Conservation (phyloP, 805 yeast species). For the Cyberlindnera mycetangii region DNA sequence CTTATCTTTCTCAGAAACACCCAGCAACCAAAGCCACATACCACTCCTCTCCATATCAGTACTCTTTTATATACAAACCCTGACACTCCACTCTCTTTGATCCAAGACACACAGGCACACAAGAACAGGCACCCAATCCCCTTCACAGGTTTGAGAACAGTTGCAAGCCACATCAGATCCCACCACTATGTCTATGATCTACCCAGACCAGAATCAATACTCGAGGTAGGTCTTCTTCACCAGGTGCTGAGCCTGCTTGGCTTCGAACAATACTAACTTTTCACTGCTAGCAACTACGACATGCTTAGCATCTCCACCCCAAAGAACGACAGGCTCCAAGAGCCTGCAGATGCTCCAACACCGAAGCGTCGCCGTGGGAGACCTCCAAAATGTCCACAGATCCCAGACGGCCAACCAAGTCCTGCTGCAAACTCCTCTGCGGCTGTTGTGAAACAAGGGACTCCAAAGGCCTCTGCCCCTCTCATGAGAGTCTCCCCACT, state of each 20-base stretch:
- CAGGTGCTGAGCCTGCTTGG: too few relatives aligned
- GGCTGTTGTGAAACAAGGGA: constrained; percentile 28
- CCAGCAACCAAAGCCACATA: too few relatives aligned
- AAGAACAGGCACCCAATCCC: too few relatives aligned
- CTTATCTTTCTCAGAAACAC: too few relatives aligned
- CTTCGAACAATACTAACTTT: neutral
- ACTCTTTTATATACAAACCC: too few relatives aligned
- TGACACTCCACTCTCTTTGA: too few relatives aligned
- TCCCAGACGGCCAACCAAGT: constrained; percentile 9
- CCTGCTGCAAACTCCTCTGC: constrained; percentile 29
- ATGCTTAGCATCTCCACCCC: constrained; percentile 1
- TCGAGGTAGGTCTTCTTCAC: neutral
- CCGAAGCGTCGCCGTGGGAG: constrained; percentile 31
- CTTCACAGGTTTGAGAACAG: too few relatives aligned
- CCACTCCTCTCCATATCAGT: too few relatives aligned
- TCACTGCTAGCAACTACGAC: constrained; percentile 4
- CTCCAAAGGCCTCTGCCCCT: constrained; percentile 28
- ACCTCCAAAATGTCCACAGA: constrained; percentile 22
- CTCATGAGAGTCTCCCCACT: constrained; percentile 30
- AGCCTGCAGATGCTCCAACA: constrained; percentile 18
- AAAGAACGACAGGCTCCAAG: neutral
- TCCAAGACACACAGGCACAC: too few relatives aligned
- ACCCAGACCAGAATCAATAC: constrained; percentile 1
- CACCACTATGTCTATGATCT: neutral
- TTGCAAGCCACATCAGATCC: too few relatives aligned